A percentile compares a stretch with the other conserved stretches of the same genome.
phyloP scores from a whole-genome alignment of 345 rosid species.

The Camelina neglecta region DNA sequence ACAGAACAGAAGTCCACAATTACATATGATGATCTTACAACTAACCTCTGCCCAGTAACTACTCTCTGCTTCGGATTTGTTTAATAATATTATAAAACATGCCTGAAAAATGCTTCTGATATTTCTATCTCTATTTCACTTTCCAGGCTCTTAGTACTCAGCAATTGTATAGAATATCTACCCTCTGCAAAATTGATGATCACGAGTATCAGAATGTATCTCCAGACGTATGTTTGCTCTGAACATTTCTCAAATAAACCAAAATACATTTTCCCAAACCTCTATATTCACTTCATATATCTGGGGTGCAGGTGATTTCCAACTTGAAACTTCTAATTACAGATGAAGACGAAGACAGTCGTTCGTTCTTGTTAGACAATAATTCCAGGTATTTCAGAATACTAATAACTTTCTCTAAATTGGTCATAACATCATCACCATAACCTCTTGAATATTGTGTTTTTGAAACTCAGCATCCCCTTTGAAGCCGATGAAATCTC shows the following conservation, averaged over 20 bases:
- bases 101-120: slow-evolving; percentile 19
- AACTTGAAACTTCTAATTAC: slow-evolving; percentile 80
- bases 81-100: neutral
- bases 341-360: slow-evolving; percentile 66
- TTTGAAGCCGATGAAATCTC: slow-evolving; percentile 82
- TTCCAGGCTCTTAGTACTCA: slow-evolving; percentile 81
- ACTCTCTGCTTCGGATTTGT: slow-evolving; percentile 39
- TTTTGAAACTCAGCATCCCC: slow-evolving; percentile 62
- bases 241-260: slow-evolving; percentile 12
- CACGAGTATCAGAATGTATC: slow-evolving; percentile 66
- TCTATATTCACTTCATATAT: neutral
- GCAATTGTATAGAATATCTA: slow-evolving; percentile 85
- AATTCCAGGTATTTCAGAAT: slow-evolving; percentile 59
- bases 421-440: slow-evolving; percentile 16
- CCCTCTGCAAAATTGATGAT: slow-evolving; percentile 70
- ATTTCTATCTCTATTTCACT: slow-evolving; percentile 7
- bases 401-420: neutral
- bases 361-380: slow-evolving; percentile 75
- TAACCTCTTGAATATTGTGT: slow-evolving; percentile 20
- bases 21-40: slow-evolving; percentile 80
- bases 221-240: slow-evolving; percentile 58
- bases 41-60: slow-evolving; percentile 87
- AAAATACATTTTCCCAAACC: neutral
- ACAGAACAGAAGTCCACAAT: slow-evolving; percentile 78
- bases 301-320: slow-evolving; percentile 68